Evolutionary conservation across 345 rosid genomes (phyloP).

Genomic region (Melastoma malabathricum): DNA sequence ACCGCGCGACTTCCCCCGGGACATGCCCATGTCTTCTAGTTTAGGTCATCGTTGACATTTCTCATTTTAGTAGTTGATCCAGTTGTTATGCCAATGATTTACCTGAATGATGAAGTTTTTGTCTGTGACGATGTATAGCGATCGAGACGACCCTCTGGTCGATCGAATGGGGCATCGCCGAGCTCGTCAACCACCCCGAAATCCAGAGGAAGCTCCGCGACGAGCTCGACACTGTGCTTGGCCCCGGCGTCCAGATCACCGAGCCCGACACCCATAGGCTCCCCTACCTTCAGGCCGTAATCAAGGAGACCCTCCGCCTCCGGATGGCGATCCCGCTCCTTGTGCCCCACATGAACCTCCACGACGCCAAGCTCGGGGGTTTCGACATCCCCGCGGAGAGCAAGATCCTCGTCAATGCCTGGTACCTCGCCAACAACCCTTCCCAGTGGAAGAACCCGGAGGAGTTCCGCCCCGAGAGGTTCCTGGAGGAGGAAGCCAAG

Average conservation of each 20-base stretch:
- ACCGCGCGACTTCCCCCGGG: too few relatives aligned
- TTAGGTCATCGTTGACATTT: too few relatives aligned
- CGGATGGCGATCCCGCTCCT: slow-evolving; percentile 97
- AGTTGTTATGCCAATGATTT: neutral
- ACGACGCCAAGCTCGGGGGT: slow-evolving; percentile 78
- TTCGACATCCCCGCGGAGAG: slow-evolving; percentile 92
- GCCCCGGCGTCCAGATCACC: slow-evolving; percentile 56
- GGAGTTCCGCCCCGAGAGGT: slow-evolving; percentile 94
- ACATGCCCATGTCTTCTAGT: too few relatives aligned
- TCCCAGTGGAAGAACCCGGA: slow-evolving; percentile 72
- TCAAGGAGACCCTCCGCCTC: slow-evolving; percentile 82
- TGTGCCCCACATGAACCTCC: slow-evolving; percentile 97
- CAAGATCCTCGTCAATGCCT: slow-evolving; percentile 86
- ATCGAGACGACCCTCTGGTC: slow-evolving; percentile 97
- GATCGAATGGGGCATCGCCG: slow-evolving; percentile 91
- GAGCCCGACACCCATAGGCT: slow-evolving; percentile 75
- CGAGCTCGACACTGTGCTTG: slow-evolving; percentile 68
- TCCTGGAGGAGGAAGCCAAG: slow-evolving; percentile 80
- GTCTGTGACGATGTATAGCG: slow-evolving; percentile 32
- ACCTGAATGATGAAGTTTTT: neutral
- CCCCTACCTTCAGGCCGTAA: slow-evolving; percentile 86
- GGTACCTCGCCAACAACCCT: slow-evolving; percentile 98
- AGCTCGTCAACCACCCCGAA: slow-evolving; percentile 81
- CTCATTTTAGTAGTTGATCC: neutral
- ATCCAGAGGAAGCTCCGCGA: slow-evolving; percentile 62